Evolutionary conservation across 129 eudicot genomes (phyloP), one percentile per base, ranked within the genome.

Genomic region (Saussurea involucrata): DNA sequence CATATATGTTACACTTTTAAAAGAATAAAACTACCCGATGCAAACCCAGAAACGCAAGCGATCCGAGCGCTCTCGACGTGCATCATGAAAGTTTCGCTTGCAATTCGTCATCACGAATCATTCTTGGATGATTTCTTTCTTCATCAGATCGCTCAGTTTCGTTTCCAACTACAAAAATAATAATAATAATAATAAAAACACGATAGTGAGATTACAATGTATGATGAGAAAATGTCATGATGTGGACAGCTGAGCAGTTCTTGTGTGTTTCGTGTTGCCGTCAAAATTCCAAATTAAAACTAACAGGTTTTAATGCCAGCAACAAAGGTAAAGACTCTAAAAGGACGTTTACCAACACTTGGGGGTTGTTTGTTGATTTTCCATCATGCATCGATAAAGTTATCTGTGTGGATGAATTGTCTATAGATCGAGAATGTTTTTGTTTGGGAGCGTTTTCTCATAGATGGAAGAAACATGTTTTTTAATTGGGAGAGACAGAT

Each of bases 131-230:
- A 8, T 69, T 75, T 64, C 91, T 58, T 84, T 84, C 87, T 82
- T 82, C 57, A 76, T 80, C 61, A 81, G 32, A 34, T 74, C 63
- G 60, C 60, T 82, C 49, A 88, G 66, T 84, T 88, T 88, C 80
- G 71, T 86, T 76, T 88, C 96, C 89, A 90, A 78, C 96, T 90
- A 84, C 74, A 12, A 25, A 27, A 68, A 36, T 8, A 1, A n/a
- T n/a, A 27, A 27, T 1, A 36, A 36, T 8, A 36, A 36, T 57
- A 12, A 32, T 32, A 27, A 71, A 55, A 12, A 15, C 6, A 73
- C 34, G 11, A 72, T n/a, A 28, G 31, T 4, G 2, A 9, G 8
- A 77, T 57, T 3, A 28, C 63, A 77, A 8, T 12, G 10, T 58
- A 28, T 2, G 75, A 22, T 6, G 11, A 34, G 28, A 24, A 21